Base-by-base conservation (phyloP, 2,329 filamentous ascomycete species). In the Geosmithia flava region DNA sequence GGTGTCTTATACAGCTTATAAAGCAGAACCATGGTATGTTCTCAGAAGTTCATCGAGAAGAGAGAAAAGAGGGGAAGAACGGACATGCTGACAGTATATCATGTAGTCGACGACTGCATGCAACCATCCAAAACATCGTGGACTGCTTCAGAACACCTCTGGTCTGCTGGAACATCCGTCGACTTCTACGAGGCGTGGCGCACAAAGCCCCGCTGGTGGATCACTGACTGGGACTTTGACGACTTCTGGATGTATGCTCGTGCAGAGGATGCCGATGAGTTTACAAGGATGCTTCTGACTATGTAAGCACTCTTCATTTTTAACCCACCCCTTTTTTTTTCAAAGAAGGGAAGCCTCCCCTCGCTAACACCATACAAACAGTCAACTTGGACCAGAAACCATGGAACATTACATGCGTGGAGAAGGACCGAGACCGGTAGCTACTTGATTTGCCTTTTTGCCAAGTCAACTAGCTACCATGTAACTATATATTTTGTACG, bases 121-220 rank as follows among this genome's bases (percentile, higher is more conserved):
- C 23, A 44, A 46, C 17, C 44, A 42, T 17, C 29, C 40, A 27
- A 17, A 15, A 3, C 40, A 44, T 17, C 16, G 40, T 67, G 64
- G 49, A 72, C 63, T 2, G 61, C 68, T 17, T 71, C 68, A 6
- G 58, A 58, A 7, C 61, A 69, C 48, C 62, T 72, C 17, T 72
- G 69, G 69, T 60, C 68, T 16, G 68, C 70, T 1, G 50, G 54
- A 29, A 62, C 61, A 4, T 66, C 68, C 1, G 56, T 66, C 19
- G 61, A 66, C 2, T 72, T 72, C 52, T 70, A 60, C 54, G 61
- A 58, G 2, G 63, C 68, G 2, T 72, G 69, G 70, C 62, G 65
- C n/a, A 62, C 64, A 33, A 67, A 66, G 58, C 65, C 66, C 8
- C 59, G 66, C 45, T 68, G 59, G 45, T 51, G 53, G 37, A 59